Conservation (phyloP, 352 stramenopile species). For the Globisporangium viniferum region DNA sequence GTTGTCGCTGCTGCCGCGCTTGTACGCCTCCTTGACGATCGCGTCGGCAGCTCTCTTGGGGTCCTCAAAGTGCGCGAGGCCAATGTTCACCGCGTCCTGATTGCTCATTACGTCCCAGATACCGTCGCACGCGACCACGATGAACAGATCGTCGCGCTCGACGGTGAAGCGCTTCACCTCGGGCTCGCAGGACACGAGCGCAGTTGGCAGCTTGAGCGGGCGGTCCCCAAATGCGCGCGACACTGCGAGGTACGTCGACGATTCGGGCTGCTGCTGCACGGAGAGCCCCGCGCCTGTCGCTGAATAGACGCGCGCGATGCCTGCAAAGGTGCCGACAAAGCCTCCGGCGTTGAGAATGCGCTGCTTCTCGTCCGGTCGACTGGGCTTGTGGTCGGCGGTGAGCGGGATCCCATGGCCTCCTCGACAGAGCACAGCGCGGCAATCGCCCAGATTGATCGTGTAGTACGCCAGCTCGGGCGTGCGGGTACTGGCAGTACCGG, state of each 20-base stretch:
- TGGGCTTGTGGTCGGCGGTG: constrained; percentile 58
- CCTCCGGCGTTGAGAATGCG: constrained; percentile 51
- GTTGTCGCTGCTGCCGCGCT: constrained; percentile 53
- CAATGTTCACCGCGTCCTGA: constrained; percentile 54
- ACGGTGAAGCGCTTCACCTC: constrained; percentile 40
- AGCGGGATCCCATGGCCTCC: constrained; percentile 33
- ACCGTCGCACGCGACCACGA: constrained; percentile 61
- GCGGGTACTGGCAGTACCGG: no score
- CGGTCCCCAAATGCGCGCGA: constrained; percentile 61
- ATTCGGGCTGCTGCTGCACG: constrained; percentile 23
- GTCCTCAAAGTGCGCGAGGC: constrained; percentile 32
- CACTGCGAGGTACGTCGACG: constrained; percentile 46
- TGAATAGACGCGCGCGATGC: constrained; percentile 54
- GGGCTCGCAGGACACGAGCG: constrained; percentile 50
- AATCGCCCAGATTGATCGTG: constrained; percentile 59
- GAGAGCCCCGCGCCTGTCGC: constrained; percentile 34
- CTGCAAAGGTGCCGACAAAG: constrained; percentile 43
- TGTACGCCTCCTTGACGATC: constrained; percentile 56
- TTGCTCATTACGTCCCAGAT: constrained; percentile 64
- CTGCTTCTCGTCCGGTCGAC: constrained; percentile 38
- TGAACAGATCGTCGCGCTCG: constrained; percentile 41
- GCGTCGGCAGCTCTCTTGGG: constrained; percentile 41
- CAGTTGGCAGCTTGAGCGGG: constrained; percentile 40
- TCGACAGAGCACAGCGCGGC: constrained; percentile 54
- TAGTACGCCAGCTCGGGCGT: constrained; percentile 35